Conservation (phyloP, 2,329 filamentous ascomycete species). For the Trichoderma sp. region DNA sequence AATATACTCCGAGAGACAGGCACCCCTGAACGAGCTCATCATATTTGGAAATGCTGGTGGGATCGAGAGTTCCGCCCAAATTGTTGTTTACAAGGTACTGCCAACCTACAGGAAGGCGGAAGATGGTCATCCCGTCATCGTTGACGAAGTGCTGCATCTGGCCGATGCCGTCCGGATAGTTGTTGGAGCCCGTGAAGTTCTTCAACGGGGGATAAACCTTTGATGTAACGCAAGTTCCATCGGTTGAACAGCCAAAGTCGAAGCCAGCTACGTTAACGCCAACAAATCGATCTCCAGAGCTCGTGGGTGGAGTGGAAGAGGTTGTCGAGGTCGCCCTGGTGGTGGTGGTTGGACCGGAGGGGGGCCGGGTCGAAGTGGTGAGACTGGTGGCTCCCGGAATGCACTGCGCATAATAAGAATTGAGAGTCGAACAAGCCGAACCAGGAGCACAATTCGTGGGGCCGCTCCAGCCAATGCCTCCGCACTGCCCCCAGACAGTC, state of each 20-base stretch:
- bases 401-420: constrained; percentile 18
- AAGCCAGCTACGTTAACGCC: constrained; percentile 21
- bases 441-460: constrained; percentile 5
- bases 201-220: constrained; percentile 39
- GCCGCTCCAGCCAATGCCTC: constrained; percentile 12
- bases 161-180: constrained; percentile 39
- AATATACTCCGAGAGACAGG: constrained; percentile 54
- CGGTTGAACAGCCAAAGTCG: constrained; percentile 49
- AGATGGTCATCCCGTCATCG: constrained; percentile 54
- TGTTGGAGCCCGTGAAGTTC: constrained; percentile 34
- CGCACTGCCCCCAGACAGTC: constrained; percentile 18
- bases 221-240: constrained; percentile 38
- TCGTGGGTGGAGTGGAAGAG: neutral
- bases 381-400: constrained; percentile 11
- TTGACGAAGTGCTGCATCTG: constrained; percentile 59
- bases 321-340: neutral
- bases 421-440: constrained; percentile 5
- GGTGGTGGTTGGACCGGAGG: neutral
- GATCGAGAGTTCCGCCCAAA: constrained; percentile 50
- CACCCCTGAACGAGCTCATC: constrained; percentile 58
- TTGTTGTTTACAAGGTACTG: constrained; percentile 57
- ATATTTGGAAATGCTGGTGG: constrained; percentile 52
- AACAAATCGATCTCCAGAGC: neutral
- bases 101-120: constrained; percentile 54
- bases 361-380: neutral